Evolutionary conservation across 345 rosid genomes (phyloP).

Genomic region (Lenwebbia sp.): DNA sequence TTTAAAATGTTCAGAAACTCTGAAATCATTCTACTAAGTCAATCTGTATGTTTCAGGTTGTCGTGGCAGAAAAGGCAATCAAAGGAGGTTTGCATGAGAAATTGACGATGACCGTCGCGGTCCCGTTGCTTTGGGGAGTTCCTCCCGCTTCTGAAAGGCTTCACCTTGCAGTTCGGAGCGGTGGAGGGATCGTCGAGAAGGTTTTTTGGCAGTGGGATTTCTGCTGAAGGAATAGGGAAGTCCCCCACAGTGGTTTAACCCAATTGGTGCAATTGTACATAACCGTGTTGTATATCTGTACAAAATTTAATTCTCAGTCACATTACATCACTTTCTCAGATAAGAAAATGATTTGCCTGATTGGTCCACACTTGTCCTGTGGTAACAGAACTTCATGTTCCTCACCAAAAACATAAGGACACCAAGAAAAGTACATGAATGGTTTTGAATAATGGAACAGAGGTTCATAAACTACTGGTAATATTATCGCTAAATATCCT

Average conservation of each 20-base stretch:
- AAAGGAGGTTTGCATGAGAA: slow-evolving; percentile 85
- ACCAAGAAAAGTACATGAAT: neutral
- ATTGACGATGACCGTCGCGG: slow-evolving; percentile 84
- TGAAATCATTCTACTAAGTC: neutral
- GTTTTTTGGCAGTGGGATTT: slow-evolving; percentile 94
- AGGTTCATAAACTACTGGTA: neutral
- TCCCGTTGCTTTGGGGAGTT: slow-evolving; percentile 93
- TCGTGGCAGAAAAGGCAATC: slow-evolving; percentile 66
- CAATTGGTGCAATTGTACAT: neutral
- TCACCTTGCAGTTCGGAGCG: slow-evolving; percentile 78
- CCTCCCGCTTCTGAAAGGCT: slow-evolving; percentile 95
- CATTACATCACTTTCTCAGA: neutral
- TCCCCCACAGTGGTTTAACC: neutral
- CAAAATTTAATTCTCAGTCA: neutral
- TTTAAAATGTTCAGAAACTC: neutral
- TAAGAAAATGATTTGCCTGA: neutral
- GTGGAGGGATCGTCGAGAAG: slow-evolving; percentile 93
- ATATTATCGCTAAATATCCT: neutral
- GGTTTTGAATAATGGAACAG: neutral
- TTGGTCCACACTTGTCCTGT: neutral
- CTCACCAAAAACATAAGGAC: neutral
- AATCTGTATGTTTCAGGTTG: slow-evolving; percentile 30
- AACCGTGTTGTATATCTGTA: neutral
- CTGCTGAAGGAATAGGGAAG: slow-evolving; percentile 21
- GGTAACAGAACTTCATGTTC: neutral